These are phyloP conservation scores for Teunomyces funiuensis DNA, from an alignment of 805 yeast genomes.

Conservation along the genomic window DNA sequence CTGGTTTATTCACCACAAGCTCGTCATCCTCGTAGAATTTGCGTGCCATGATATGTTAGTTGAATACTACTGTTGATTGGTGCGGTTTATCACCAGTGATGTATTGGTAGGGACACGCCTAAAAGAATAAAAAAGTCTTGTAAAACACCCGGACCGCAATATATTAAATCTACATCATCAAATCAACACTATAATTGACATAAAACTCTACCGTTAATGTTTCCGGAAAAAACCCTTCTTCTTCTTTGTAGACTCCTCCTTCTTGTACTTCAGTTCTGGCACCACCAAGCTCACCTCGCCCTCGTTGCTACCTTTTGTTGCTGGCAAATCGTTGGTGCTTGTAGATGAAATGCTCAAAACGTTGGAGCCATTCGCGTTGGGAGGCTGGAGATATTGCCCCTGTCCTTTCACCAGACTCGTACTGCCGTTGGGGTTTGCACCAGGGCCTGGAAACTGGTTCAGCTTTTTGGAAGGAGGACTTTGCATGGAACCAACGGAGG, in stretches of 20 bases:
- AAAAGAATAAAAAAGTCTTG: background rate
- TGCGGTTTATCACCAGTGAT: background rate
- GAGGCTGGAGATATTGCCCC: conserved; percentile 7
- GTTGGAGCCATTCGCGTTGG: conserved; percentile 7
- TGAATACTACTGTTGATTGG: background rate
- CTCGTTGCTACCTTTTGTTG: conserved; percentile 8
- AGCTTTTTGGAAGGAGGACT: conserved; percentile 3
- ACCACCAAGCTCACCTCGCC: conserved; percentile 3
- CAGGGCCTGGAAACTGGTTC: conserved; percentile 4
- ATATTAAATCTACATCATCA: background rate
- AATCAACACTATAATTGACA: background rate
- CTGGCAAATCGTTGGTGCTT: conserved; percentile 12
- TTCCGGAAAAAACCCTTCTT: conserved; percentile 13
- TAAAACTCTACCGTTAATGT: conserved; percentile 1
- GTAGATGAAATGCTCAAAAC: conserved; percentile 11
- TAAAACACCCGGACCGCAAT: background rate
- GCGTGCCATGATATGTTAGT: conserved; percentile 3
- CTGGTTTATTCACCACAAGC: conserved; percentile 47
- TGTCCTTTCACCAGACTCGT: background rate
- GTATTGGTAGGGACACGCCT: no score
- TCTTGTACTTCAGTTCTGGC: conserved; percentile 5
- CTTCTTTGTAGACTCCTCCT: conserved; percentile 9
- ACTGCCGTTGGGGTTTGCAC: background rate
- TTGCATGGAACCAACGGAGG: conserved; percentile 8
- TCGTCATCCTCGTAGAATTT: conserved; percentile 58